Base-by-base conservation (phyloP, 164 flowering plant genomes). In the Vitis rotundifolia region DNA sequence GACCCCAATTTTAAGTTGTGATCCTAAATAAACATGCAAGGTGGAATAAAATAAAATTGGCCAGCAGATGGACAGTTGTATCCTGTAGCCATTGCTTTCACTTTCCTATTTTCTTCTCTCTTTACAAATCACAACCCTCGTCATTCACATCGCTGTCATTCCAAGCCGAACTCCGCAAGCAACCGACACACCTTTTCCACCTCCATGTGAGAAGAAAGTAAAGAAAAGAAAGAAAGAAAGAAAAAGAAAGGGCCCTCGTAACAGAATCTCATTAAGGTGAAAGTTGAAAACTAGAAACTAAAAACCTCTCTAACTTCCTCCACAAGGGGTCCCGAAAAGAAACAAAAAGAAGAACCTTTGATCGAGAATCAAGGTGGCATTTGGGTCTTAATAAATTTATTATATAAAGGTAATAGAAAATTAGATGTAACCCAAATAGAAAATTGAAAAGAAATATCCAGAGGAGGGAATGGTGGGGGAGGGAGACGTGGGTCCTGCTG, bases 361-460 rank as follows among this genome's bases (percentile, higher is more conserved):
- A 12, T 31, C 48, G 15, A 18, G 9, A 49, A 9, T 14, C 53
- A 64, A 63, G 44, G 29, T 56, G 16, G 9, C 59, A 56, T 15
- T 18, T 0, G 8, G 14, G 9, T 16, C 26, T 22, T 22, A 22
- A 22, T 22, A 22, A 22, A 22, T 22, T 22, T 22, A 22, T 22
- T 22, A 1, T 22, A 22, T 22, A 22, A 22, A 22, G 26, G 26
- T 22, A 22, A 22, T 22, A 22, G 26, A 22, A 22, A 22, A 64
- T 19, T 49, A 11, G 14, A 44, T 3, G 28, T 61, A 68, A 68
- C 47, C 59, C 44, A 68, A 79, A 63, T 26, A 51, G 28, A 66
- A n/a, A 63, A 72, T 59, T 47, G 52, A 59, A 72, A 77, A 72
- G 63, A 81, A 78, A 76, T 66, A 81, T 75, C 78, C 8, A 67